Evolutionary conservation across 2,329 filamentous ascomycete species (phyloP), one percentile per base, ranked within the genome.

Genomic region (Lachnellula arida): DNA sequence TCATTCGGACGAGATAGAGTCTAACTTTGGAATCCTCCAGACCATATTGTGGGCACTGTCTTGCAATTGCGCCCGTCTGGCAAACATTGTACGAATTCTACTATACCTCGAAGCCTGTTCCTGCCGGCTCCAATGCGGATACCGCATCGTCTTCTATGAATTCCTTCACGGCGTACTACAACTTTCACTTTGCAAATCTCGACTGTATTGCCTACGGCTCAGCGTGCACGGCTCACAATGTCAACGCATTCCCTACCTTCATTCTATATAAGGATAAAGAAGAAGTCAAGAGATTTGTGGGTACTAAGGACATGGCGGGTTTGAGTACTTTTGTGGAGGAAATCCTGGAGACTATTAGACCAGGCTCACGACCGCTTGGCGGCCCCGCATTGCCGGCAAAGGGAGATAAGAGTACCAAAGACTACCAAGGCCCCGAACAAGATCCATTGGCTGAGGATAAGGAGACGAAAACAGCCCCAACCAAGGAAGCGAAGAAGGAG

Each of bases 11-110:
- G 28, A 32, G 9, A 44, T 35, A 34, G 50, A 47, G 32, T 43
- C 22, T 44, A 14, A 55, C 42, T 28, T 32, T 32, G 28, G 9
- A 32, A 32, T 44, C 14, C 35, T 14, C 17, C 47, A 70, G 68
- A 58, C 68, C 68, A 28, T 70, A 63, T 39, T 70, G 68, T 49
- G 54, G 58, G 40, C 68, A 70, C 55, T 70, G 68, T 51, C 51
- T 63, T 23, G 54, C 61, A 22, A 89, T 91, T 67, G 91, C 89
- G 51, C 94, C 94, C 7, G 86, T 84, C 50, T 97, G 85, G 78
- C 91, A 97, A 74, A 97, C 92, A 5, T 73, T 93, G 14, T 96
- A 97, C 78, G 94, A 99, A 75, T 97, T 86, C 73, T 99, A 65
- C 48, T 65, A 90, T 75, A 97, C 92, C 39, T 94, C 90, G 39